These are phyloP conservation scores for Talaromyces borbonicus DNA, from an alignment of 495 filamentous ascomycete genomes.

Conservation along the genomic window DNA sequence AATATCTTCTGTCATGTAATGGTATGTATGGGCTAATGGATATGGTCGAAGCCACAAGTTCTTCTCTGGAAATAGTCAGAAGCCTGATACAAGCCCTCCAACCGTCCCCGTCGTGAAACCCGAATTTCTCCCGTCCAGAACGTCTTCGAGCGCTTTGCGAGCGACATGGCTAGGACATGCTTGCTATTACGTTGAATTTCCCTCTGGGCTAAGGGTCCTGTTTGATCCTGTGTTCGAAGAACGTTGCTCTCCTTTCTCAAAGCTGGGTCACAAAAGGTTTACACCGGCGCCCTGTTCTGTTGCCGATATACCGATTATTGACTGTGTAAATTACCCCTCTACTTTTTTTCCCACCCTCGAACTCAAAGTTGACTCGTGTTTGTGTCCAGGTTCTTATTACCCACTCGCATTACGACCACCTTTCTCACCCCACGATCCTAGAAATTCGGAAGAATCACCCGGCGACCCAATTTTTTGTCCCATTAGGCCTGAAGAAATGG, in stretches of 20 bases:
- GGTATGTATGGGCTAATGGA: background rate
- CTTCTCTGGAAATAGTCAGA: conserved; percentile 38
- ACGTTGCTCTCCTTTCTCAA: conserved; percentile 58
- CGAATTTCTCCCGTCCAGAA: conserved; percentile 43
- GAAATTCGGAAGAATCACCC: conserved; percentile 55
- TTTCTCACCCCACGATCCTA: conserved; percentile 55
- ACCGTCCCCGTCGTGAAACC: conserved; percentile 52
- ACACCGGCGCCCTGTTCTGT: conserved; percentile 60
- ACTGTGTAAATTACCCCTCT: conserved; percentile 19
- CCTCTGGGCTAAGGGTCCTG: conserved; percentile 63
- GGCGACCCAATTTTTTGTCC: conserved; percentile 64
- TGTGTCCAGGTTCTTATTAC: conserved; percentile 48
- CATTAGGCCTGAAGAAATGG: conserved; percentile 67
- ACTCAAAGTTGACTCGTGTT: background rate
- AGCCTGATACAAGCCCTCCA: conserved; percentile 44
- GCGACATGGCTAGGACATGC: conserved; percentile 85
- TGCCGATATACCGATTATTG: conserved; percentile 62
- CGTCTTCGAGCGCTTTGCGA: conserved; percentile 42
- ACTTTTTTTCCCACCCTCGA: background rate
- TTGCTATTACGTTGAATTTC: conserved; percentile 76
- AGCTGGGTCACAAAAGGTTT: conserved; percentile 57
- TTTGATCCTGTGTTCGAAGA: conserved; percentile 82
- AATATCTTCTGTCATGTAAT: background rate
- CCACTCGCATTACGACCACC: conserved; percentile 77
- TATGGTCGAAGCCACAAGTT: conserved; percentile 7